A percentile compares a stretch with the other conserved stretches of the same genome.
phyloP scores from a whole-genome alignment of 495 filamentous ascomycete species.

The Aspergillus panamensis region DNA sequence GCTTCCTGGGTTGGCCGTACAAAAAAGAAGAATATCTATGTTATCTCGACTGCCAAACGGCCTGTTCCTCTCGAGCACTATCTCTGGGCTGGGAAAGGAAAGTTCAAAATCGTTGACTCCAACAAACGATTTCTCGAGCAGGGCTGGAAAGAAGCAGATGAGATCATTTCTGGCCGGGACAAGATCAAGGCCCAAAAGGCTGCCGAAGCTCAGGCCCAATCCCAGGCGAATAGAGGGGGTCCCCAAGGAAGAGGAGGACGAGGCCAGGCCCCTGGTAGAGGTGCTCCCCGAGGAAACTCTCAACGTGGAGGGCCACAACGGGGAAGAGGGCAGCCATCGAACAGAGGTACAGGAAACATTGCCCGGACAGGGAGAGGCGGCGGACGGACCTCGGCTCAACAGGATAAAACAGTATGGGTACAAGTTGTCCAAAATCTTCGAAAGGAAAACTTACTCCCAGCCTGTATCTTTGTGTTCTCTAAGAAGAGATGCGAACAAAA shows the following conservation, averaged over 20 bases:
- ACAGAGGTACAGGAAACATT: slow-evolving; percentile 76
- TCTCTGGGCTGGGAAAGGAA: slow-evolving; percentile 87
- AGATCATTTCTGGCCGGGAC: slow-evolving; percentile 75
- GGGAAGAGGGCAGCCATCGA: slow-evolving; percentile 55
- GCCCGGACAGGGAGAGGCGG: slow-evolving; percentile 81
- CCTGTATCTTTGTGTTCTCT: slow-evolving; percentile 97
- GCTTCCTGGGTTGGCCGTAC: slow-evolving; percentile 97
- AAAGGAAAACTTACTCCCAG: slow-evolving; percentile 81
- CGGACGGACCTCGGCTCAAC: slow-evolving; percentile 77
- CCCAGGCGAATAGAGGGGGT: slow-evolving; percentile 52
- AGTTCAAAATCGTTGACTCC: slow-evolving; percentile 89
- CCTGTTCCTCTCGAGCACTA: slow-evolving; percentile 95
- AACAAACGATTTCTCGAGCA: slow-evolving; percentile 86
- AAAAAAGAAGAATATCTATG: slow-evolving; percentile 98
- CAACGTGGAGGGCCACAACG: slow-evolving; percentile 51
- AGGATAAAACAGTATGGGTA: slow-evolving; percentile 97
- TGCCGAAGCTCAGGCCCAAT: slow-evolving; percentile 44
- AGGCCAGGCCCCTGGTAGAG: slow-evolving; percentile 39
- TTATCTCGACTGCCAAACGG: slow-evolving; percentile 94
- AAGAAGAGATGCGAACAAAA: slow-evolving; percentile 97
- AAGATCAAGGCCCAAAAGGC: slow-evolving; percentile 61
- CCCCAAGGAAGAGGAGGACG: slow-evolving; percentile 43
- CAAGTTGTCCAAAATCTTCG: slow-evolving; percentile 86
- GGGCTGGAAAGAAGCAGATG: slow-evolving; percentile 93
- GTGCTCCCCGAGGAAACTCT: slow-evolving; percentile 27